Conservation (phyloP, 805 yeast species). For the Metschnikowia arizonensis region DNA sequence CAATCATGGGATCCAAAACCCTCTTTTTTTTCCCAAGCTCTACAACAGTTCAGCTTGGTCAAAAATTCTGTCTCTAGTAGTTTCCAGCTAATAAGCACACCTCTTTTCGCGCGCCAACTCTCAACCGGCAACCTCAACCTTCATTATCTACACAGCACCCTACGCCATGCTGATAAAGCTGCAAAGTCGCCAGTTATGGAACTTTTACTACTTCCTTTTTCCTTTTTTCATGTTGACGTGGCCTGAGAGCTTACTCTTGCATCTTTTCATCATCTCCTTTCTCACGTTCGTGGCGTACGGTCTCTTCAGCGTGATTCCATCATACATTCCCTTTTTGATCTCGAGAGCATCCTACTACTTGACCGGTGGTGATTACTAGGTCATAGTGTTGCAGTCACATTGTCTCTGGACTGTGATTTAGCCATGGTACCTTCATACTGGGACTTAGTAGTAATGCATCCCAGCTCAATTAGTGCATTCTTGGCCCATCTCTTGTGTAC, state of each 20-base stretch:
- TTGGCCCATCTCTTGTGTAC: neutral
- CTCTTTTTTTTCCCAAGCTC: no score
- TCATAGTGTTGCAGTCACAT: neutral
- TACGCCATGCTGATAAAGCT: conserved; percentile 3
- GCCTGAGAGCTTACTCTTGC: conserved; percentile 33
- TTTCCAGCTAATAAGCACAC: neutral
- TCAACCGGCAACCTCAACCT: neutral
- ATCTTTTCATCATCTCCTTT: conserved; percentile 16
- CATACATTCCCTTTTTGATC: conserved; percentile 26
- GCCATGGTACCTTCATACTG: no score
- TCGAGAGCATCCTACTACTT: conserved; percentile 35
- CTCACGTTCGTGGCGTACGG: conserved; percentile 18
- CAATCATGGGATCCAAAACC: no score
- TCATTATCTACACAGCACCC: neutral
- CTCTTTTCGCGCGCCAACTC: conserved; percentile 1
- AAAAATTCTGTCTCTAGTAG: neutral
- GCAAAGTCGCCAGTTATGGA: conserved; percentile 13
- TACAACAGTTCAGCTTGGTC: neutral
- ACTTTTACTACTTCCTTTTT: conserved; percentile 40
- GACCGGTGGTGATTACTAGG: conserved; percentile 24
- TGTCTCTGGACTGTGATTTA: neutral
- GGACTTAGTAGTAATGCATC: neutral
- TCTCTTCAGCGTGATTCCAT: conserved; percentile 20
- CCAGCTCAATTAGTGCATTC: neutral
- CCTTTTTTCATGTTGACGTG: conserved; percentile 50